A percentile compares a stretch with the other conserved stretches of the same genome.
These are phyloP conservation scores for Podospora australis DNA, from an alignment of 495 filamentous ascomycete species.

Conservation along the genomic window DNA sequence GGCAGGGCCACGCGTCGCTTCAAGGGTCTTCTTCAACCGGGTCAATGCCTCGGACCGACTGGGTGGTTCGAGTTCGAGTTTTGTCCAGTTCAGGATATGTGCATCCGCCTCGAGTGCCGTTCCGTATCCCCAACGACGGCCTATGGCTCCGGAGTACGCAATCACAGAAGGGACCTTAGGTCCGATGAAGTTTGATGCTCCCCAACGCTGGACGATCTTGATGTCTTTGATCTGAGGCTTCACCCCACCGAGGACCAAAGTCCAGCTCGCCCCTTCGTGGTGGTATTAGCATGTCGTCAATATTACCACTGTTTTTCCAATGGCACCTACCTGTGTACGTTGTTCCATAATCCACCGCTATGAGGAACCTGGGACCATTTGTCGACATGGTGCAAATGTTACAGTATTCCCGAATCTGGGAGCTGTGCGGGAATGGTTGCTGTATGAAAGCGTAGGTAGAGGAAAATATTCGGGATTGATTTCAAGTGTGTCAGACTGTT, in stretches of 20 bases:
- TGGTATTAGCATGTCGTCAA: no score
- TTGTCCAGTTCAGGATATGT: not conserved
- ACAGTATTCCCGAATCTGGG: no score
- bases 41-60: not conserved
- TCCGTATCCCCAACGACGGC: not conserved
- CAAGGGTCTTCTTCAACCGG: not conserved
- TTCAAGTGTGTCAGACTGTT: no score
- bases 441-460: no score
- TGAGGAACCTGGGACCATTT: not conserved
- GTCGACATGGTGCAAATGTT: not conserved
- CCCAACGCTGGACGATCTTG: not conserved
- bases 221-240: not conserved
- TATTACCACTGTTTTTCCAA: no score
- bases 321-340: not conserved
- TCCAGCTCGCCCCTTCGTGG: no score
- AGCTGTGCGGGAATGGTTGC: no score
- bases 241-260: no score
- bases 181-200: not conserved
- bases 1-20: not conserved
- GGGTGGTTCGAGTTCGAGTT: not conserved
- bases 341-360: not conserved
- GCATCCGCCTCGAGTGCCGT: not conserved
- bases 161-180: not conserved
- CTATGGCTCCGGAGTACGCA: not conserved
- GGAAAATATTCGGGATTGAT: no score